Evolutionary conservation across 2,329 filamentous ascomycete genomes (phyloP), one percentile per base, ranked within the genome.

Genomic region (Mariannaea elegans): DNA sequence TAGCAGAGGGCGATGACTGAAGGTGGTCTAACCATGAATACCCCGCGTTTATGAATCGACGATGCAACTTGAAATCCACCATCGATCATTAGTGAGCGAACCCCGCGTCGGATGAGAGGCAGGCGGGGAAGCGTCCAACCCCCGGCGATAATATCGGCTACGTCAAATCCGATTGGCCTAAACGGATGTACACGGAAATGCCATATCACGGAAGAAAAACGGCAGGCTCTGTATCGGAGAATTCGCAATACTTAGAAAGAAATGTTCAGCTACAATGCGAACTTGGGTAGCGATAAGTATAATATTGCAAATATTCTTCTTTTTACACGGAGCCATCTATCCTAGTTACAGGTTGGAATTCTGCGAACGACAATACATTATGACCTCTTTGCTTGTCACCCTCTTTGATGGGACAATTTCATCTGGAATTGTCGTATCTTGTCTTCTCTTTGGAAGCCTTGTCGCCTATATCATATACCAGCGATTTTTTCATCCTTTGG

Each of bases 401-500:
- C 4, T 31, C 16, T n/a, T 39, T 5, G 31, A 29, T 13, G 16
- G 12, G 9, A 23, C 39, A 16, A 18, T 31, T 16, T 16, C 42
- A 19, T 45, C 16, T 29, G 42, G 42, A 14, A 39, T 39, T 10
- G 7, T 38, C 16, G 10, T n/a, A 23, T 2, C 24, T 56, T 3
- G 16, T 8, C n/a, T 42, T 2, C 21, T 38, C 27, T 16, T 57
- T 16, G 54, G 38, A 45, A 23, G 44, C 8, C 12, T 57, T 6
- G 21, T 32, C 16, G 18, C 18, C 38, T 63, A 63, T 31, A 27
- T 56, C 12, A 55, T 63, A 14, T 54, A 63, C 3, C 56, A 60
- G 10, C 42, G 60, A n/a, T 60, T 44, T 42, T 56, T 60, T 27
- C 60, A 63, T 19, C 60, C 60, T 5, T n/a, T 63, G 12, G 56